Percentiles rank a stretch among this genome's conserved stretches.
phyloP scores from a whole-genome alignment of 176 grass and related monocot species.

The Triticum aestivum region DNA sequence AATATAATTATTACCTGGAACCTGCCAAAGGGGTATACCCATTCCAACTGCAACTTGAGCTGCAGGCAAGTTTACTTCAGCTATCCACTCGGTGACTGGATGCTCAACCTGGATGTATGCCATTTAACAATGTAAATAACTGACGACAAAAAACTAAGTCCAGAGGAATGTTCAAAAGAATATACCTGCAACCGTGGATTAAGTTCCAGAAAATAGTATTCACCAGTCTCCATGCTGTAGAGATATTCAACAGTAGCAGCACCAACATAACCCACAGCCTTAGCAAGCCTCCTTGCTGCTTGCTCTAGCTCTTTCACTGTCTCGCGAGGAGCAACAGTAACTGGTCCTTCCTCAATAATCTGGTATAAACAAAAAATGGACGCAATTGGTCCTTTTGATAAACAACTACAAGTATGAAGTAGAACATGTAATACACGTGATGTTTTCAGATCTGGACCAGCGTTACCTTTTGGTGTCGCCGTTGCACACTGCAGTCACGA shows the following conservation, averaged over 20 bases:
- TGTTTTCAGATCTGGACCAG: slow-evolving; percentile 5
- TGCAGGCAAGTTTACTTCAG: slow-evolving; percentile 92
- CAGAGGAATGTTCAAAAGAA: slow-evolving; percentile 17
- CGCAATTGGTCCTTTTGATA: neutral
- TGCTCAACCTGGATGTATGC: slow-evolving; percentile 68
- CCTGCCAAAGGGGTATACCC: slow-evolving; percentile 97
- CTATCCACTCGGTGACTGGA: slow-evolving; percentile 99
- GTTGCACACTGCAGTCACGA: slow-evolving; percentile 99
- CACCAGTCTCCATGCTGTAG: slow-evolving; percentile 98
- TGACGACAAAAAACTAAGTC: slow-evolving; percentile 2
- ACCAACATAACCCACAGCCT: slow-evolving; percentile 87
- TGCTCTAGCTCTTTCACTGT: slow-evolving; percentile 93
- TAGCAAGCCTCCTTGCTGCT: slow-evolving; percentile 97
- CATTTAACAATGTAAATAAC: slow-evolving; percentile 25
- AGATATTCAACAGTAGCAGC: slow-evolving; percentile 99
- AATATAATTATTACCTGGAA: slow-evolving; percentile 63
- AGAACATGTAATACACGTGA: neutral
- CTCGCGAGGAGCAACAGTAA: slow-evolving; percentile 80
- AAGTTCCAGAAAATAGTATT: slow-evolving; percentile 98
- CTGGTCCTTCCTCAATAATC: slow-evolving; percentile 97
- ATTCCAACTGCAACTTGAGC: slow-evolving; percentile 98
- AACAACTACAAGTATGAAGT: slow-evolving; percentile 2
- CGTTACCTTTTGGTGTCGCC: slow-evolving; percentile 87
- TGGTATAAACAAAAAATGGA: slow-evolving; percentile 33
- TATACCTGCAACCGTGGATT: slow-evolving; percentile 85